A percentile compares a stretch with the other conserved stretches of the same genome.
These are phyloP conservation scores for Boechera retrofracta DNA, from an alignment of 345 rosid species.

Conservation along the genomic window DNA sequence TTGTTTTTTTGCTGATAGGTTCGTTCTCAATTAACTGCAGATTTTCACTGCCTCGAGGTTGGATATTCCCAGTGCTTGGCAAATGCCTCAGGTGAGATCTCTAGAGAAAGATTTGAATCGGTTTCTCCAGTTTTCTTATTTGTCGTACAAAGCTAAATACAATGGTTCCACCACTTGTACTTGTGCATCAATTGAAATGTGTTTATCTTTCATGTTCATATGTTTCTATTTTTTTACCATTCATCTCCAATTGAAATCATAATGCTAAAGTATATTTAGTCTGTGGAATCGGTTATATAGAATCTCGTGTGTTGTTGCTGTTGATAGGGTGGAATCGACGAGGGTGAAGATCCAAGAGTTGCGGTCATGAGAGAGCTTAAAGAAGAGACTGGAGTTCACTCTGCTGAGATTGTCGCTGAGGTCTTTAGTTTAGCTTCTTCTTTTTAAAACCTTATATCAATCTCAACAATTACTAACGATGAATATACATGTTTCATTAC, in stretches of 20 bases:
- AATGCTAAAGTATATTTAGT: not conserved
- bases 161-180: no score
- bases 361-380: conserved; percentile 88
- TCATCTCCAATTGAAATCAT: not conserved
- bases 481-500: no score
- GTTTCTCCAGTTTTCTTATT: not conserved
- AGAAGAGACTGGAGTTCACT: conserved; percentile 89
- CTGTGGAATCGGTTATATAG: not conserved
- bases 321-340: conserved; percentile 88
- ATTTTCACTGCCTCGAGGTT: conserved; percentile 90
- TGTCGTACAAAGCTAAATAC: no score
- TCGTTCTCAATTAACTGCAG: conserved; percentile 44
- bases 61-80: conserved; percentile 89
- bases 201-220: no score
- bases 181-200: no score
- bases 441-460: not conserved
- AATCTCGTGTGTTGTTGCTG: not conserved
- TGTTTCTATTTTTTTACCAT: no score
- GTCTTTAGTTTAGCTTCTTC: conserved; percentile 47
- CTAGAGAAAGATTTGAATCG: not conserved
- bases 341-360: conserved; percentile 80
- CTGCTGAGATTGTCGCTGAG: conserved; percentile 85
- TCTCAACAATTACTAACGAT: not conserved
- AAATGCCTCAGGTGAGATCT: conserved; percentile 91
- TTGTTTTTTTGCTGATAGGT: not conserved